These are phyloP conservation scores for Trichophyton schoenleinii DNA, from an alignment of 2,329 filamentous ascomycete species.

Conservation along the genomic window DNA sequence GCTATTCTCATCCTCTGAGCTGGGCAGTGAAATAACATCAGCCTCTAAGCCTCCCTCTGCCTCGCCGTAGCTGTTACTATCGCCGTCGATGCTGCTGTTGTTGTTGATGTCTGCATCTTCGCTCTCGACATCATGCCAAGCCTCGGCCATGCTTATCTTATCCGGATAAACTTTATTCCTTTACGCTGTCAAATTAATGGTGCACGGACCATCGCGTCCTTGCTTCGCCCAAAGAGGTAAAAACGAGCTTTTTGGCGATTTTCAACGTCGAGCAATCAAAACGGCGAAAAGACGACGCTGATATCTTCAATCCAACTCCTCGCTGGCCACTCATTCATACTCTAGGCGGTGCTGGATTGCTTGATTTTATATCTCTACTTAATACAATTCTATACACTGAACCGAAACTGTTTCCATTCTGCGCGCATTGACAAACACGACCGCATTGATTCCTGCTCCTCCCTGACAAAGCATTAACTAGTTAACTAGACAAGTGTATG, in stretches of 20 bases:
- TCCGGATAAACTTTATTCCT: background rate
- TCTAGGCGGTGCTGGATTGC: background rate
- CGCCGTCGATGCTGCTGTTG: background rate
- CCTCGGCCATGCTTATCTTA: background rate
- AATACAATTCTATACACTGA: background rate
- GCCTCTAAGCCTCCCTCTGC: background rate
- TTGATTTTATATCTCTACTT: background rate
- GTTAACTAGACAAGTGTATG: background rate
- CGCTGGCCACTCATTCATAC: background rate
- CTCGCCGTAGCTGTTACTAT: background rate
- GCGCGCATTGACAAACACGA: background rate
- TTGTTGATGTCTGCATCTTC: background rate
- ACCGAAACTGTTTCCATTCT: background rate
- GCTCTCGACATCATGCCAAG: background rate
- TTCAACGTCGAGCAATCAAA: background rate
- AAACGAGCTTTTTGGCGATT: background rate
- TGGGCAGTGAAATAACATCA: background rate
- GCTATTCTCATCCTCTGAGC: constrained; percentile 4
- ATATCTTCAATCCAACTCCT: no score
- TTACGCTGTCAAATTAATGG: background rate
- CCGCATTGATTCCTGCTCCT: background rate
- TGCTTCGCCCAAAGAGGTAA: background rate
- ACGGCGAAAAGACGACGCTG: background rate
- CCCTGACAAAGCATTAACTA: background rate
- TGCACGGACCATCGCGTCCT: background rate